Evolutionary conservation across 2,329 filamentous ascomycete genomes (phyloP).

Genomic region (Aspergillus quadricinctus): DNA sequence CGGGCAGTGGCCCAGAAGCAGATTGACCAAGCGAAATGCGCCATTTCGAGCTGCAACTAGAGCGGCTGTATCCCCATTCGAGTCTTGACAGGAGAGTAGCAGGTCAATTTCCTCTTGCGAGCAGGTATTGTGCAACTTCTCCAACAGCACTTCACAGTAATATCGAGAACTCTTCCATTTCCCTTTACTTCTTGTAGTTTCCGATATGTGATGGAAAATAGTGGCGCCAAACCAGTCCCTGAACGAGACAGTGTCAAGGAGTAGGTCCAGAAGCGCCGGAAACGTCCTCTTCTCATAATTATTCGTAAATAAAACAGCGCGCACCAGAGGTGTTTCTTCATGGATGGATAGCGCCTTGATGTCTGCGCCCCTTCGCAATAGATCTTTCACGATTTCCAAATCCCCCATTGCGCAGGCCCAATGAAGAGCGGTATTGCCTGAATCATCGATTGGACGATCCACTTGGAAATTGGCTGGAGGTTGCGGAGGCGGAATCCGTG

Average conservation of each 20-base stretch:
- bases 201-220: slow-evolving; percentile 90
- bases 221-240: slow-evolving; percentile 79
- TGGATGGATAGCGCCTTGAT: slow-evolving; percentile 64
- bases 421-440: slow-evolving; percentile 87
- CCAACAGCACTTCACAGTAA: slow-evolving; percentile 86
- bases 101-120: slow-evolving; percentile 71
- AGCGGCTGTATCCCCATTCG: slow-evolving; percentile 86
- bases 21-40: slow-evolving; percentile 69
- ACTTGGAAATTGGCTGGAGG: slow-evolving; percentile 84
- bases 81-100: slow-evolving; percentile 76
- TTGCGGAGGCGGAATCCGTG: slow-evolving; percentile 59
- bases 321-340: slow-evolving; percentile 89
- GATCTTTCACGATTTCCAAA: slow-evolving; percentile 80
- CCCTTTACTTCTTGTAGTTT: slow-evolving; percentile 77
- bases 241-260: slow-evolving; percentile 75
- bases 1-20: slow-evolving; percentile 71
- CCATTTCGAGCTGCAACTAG: slow-evolving; percentile 81
- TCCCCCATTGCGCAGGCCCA: slow-evolving; percentile 99
- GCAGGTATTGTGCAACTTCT: slow-evolving; percentile 75
- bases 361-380: slow-evolving; percentile 75
- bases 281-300: slow-evolving; percentile 93
- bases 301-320: slow-evolving; percentile 92
- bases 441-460: slow-evolving; percentile 88
- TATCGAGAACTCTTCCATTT: slow-evolving; percentile 88
- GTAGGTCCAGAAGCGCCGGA: slow-evolving; percentile 73